A percentile compares a stretch with the other conserved stretches of the same genome.
Conservation (phyloP, 441 rosid genomes). For the Hypseocharis bilobata region DNA sequence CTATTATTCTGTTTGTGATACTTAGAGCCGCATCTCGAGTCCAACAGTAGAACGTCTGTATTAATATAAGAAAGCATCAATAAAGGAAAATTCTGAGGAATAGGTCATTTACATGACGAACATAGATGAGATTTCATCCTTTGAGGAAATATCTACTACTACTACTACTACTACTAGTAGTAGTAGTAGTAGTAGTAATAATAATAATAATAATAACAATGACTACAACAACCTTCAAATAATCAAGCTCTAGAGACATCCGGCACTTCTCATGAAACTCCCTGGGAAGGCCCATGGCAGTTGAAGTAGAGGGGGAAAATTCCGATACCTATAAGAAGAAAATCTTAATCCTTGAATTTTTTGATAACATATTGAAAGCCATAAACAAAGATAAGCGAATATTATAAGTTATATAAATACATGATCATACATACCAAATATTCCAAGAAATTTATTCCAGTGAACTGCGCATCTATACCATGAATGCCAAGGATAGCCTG, state of each 20-base stretch:
- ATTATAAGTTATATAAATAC: too few species aligned
- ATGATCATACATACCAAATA: slow-evolving; percentile 48
- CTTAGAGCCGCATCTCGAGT: slow-evolving; percentile 71
- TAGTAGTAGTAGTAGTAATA: too few species aligned
- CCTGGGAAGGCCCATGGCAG: slow-evolving; percentile 92
- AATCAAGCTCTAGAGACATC: slow-evolving; percentile 66
- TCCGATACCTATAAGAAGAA: slow-evolving; percentile 66
- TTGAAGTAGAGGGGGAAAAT: slow-evolving; percentile 88
- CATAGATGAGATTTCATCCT: too few species aligned
- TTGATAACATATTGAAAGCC: slow-evolving; percentile 11
- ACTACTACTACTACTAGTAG: too few species aligned
- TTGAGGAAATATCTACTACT: too few species aligned
- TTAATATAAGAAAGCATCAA: slow-evolving; percentile 22
- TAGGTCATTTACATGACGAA: too few species aligned
- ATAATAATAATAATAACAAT: too few species aligned
- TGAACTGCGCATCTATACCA: slow-evolving; percentile 68
- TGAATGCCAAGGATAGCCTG: slow-evolving; percentile 71
- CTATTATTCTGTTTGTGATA: slow-evolving; percentile 59
- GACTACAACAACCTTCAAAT: slow-evolving; percentile 61
- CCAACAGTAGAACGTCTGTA: slow-evolving; percentile 82
- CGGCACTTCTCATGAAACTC: slow-evolving; percentile 91
- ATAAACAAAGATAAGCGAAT: slow-evolving; percentile 17
- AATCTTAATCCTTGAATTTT: slow-evolving; percentile 9
- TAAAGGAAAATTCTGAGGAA: too few species aligned
- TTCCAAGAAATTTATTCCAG: slow-evolving; percentile 76